phyloP scores from a whole-genome alignment of 2,329 filamentous ascomycete species.

The Diaporthe eres region DNA sequence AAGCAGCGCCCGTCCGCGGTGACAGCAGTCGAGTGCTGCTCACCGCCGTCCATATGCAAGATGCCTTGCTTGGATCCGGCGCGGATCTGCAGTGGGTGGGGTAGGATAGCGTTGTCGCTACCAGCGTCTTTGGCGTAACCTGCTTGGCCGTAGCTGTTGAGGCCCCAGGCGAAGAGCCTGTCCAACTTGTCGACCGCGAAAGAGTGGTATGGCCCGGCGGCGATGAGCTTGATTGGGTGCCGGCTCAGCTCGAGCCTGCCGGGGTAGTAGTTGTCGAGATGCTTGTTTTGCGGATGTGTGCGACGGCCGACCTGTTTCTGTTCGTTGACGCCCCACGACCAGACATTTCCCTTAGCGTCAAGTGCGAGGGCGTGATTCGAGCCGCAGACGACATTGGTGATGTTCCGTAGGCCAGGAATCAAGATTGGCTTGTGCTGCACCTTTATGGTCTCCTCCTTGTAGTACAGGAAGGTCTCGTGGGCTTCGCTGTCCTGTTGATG shows the following conservation, averaged over 20 bases:
- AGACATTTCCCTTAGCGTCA: conserved; percentile 69
- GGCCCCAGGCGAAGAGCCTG: conserved; percentile 75
- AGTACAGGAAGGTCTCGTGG: conserved; percentile 41
- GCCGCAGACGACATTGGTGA: conserved; percentile 66
- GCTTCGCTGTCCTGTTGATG: conserved; percentile 44
- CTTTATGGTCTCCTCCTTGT: conserved; percentile 43
- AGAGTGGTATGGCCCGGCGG: conserved; percentile 74
- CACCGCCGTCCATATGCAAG: conserved; percentile 68
- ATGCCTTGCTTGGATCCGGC: conserved; percentile 66
- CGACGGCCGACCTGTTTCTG: conserved; percentile 74
- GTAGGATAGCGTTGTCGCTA: conserved; percentile 70
- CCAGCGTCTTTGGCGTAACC: conserved; percentile 67
- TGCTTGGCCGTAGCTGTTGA: conserved; percentile 76
- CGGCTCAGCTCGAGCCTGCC: conserved; percentile 40
- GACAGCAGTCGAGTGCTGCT: conserved; percentile 70
- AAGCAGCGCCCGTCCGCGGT: conserved; percentile 52
- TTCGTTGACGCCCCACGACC: conserved; percentile 74
- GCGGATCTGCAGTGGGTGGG: conserved; percentile 67
- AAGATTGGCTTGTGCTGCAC: conserved; percentile 55
- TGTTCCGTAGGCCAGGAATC: conserved; percentile 68
- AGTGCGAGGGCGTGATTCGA: conserved; percentile 73
- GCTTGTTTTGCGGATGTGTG: conserved; percentile 38
- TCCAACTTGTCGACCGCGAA: conserved; percentile 73
- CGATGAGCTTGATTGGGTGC: conserved; percentile 64
- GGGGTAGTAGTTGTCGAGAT: conserved; percentile 42